Percentiles rank a stretch among this genome's conserved stretches.
Conservation (phyloP, 2,329 filamentous ascomycete species). For the Metarhizium guizhouense region DNA sequence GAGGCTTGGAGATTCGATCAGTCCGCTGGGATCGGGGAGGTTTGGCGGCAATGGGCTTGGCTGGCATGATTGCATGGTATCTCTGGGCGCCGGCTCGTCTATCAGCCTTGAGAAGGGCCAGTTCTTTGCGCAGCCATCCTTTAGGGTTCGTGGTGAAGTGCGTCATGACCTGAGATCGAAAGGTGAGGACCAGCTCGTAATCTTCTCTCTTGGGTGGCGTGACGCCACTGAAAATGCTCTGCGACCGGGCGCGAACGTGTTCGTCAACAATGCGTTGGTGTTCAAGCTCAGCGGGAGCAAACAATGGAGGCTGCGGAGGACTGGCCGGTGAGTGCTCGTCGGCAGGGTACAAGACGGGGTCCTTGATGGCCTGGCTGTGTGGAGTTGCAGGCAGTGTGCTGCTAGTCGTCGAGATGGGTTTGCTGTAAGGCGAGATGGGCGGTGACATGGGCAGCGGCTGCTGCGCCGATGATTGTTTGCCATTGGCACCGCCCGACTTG, state of each 20-base stretch:
- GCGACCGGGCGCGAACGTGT: slow-evolving; percentile 37
- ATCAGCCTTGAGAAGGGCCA: slow-evolving; percentile 38
- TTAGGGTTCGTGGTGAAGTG: slow-evolving; percentile 33
- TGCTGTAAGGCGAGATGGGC: slow-evolving; percentile 44
- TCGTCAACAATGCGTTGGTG: slow-evolving; percentile 39
- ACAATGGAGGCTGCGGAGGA: slow-evolving; percentile 40
- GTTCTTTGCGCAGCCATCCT: slow-evolving; percentile 42
- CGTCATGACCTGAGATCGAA: slow-evolving; percentile 43
- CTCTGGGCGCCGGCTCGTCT: slow-evolving; percentile 31
- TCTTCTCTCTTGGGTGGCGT: slow-evolving; percentile 42
- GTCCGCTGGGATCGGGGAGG: slow-evolving; percentile 19
- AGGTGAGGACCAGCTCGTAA: slow-evolving; percentile 43
- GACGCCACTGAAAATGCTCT: slow-evolving; percentile 31
- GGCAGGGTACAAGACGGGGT: slow-evolving; percentile 50
- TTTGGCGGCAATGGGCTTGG: slow-evolving; percentile 26
- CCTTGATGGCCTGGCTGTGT: slow-evolving; percentile 27
- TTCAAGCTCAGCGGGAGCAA: slow-evolving; percentile 31
- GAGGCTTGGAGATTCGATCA: slow-evolving; percentile 28
- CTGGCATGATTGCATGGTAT: slow-evolving; percentile 33
- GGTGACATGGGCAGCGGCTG: slow-evolving; percentile 42
- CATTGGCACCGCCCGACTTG: slow-evolving; percentile 11
- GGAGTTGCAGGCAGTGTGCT: slow-evolving; percentile 20
- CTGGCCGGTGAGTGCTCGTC: slow-evolving; percentile 31
- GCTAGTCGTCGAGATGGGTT: slow-evolving; percentile 24
- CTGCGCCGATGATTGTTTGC: slow-evolving; percentile 19